These are phyloP conservation scores for Alternaria infectoria DNA, from an alignment of 2,329 filamentous ascomycete genomes.

Conservation along the genomic window DNA sequence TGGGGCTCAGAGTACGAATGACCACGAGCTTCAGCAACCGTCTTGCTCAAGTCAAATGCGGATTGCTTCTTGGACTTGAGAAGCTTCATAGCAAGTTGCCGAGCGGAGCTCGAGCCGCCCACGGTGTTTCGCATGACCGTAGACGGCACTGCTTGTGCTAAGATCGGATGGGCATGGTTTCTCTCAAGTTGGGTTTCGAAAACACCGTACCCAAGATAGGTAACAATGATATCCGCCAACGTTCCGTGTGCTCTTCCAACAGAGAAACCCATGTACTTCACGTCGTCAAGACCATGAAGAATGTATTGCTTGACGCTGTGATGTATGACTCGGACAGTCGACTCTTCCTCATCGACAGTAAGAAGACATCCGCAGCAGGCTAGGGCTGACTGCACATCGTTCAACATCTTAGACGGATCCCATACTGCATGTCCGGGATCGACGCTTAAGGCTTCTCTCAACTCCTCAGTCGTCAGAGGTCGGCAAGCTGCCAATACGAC, in stretches of 20 bases:
- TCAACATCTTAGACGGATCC: constrained; percentile 19
- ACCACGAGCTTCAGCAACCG: constrained; percentile 8
- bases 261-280: neutral
- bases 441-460: constrained; percentile 52
- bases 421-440: constrained; percentile 34
- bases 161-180: neutral
- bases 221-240: constrained; percentile 25
- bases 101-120: constrained; percentile 2
- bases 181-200: constrained; percentile 25
- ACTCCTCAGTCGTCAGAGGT: constrained; percentile 42
- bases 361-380: constrained; percentile 33
- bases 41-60: constrained; percentile 18
- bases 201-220: constrained; percentile 29
- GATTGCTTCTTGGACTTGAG: constrained; percentile 14
- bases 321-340: constrained; percentile 26
- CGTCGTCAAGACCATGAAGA: neutral
- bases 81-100: constrained; percentile 14
- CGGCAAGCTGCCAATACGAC: constrained; percentile 39
- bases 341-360: constrained; percentile 31
- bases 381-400: constrained; percentile 23
- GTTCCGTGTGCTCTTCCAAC: constrained; percentile 8
- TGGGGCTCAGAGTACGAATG: neutral
- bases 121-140: constrained; percentile 12
- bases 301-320: constrained; percentile 30
- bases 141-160: constrained; percentile 11